Evolutionary conservation across 169 alveolate species (phyloP), one percentile per base, ranked within the genome.

Genomic region (Eimeria praecox): DNA sequence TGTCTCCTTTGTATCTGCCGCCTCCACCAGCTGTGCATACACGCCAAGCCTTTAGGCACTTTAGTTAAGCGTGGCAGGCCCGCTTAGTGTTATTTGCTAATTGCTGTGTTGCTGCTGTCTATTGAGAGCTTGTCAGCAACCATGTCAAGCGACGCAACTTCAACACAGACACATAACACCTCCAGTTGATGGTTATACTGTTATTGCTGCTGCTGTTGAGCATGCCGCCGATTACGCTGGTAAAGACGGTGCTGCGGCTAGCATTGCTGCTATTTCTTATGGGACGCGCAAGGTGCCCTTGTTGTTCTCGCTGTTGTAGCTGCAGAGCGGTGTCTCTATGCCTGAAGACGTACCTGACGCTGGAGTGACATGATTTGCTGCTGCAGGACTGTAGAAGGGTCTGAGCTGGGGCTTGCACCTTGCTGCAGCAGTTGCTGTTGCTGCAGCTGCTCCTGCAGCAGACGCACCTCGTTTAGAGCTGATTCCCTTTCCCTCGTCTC

Each of bases 331-430:
- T 33, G 49, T 33, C 27, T 69, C 46, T 40, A 44, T 62, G 42
- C 87, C 8, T 18, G 40, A 20, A 49, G 44, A n/a, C 62, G 20
- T 73, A 90, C 95, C 87, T 90, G 88, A 22, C 83, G 95, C 77
- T 90, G 95, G 33, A 90, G 78, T 3, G 95, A 66, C 33, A 73
- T 62, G 64, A 90, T 33, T 42, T 78, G 95, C 44, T 59, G 64
- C 38, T 44, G 83, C 66, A 77, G 83, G 71, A 42, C 82, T 44
- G 71, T 52, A 3, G 86, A 91, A 27, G 66, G 69, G 73, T 82
- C 90, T 5, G 90, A 46, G 62, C 44, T 52, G 44, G 30, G 71
- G 49, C 30, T 49, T 12, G 27, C 69, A n/a, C 24, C 46, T 14
- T 82, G 75, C 90, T 44, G 66, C 90, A 33, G 73, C 90, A 27